phyloP scores from a whole-genome alignment of 2,329 filamentous ascomycete genomes.

The Phoma sp. region DNA sequence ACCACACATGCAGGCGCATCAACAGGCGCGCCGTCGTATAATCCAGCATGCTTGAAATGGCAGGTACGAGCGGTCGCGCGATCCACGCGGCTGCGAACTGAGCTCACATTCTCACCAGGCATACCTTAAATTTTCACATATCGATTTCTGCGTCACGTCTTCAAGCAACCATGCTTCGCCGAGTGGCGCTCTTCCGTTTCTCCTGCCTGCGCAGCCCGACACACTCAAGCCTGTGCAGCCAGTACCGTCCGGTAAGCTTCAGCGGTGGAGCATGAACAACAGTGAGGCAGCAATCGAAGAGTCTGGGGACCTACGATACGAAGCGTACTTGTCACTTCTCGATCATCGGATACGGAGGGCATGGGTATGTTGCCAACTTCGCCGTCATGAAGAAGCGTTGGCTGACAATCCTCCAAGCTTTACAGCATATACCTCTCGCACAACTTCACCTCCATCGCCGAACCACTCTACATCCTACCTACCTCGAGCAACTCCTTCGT shows the following conservation, averaged over 20 bases:
- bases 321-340: conserved; percentile 80
- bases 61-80: conserved; percentile 67
- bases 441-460: conserved; percentile 71
- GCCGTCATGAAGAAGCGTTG: not conserved
- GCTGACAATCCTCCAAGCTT: conserved; percentile 57
- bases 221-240: conserved; percentile 47
- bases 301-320: conserved; percentile 63
- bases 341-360: conserved; percentile 80
- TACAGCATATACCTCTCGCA: conserved; percentile 80
- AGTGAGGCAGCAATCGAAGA: conserved; percentile 47
- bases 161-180: conserved; percentile 95
- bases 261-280: conserved; percentile 68
- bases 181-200: conserved; percentile 84
- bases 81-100: not conserved
- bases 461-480: conserved; percentile 71
- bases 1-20: conserved; percentile 67
- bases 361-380: conserved; percentile 64
- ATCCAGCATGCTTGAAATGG: conserved; percentile 94
- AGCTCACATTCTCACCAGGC: conserved; percentile 62
- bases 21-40: conserved; percentile 75
- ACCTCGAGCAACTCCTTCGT: conserved; percentile 68
- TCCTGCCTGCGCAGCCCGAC: conserved; percentile 63
- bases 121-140: conserved; percentile 77
- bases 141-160: conserved; percentile 70
- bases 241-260: conserved; percentile 69